phyloP scores from a whole-genome alignment of 495 filamentous ascomycete genomes.

The Xylaria palmicola region DNA sequence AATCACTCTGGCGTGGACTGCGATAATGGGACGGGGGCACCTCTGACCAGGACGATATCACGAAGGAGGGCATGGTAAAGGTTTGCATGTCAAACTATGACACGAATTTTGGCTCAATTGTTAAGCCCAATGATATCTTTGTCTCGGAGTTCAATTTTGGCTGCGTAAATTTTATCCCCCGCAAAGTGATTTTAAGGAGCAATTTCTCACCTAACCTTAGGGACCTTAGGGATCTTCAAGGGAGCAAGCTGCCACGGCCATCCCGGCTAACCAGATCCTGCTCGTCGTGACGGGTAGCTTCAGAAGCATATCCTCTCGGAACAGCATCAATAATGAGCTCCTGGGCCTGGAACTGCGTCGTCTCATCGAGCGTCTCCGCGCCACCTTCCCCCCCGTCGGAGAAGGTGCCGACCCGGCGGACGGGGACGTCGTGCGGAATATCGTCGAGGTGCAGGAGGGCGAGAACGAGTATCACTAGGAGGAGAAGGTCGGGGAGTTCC shows the following conservation, averaged over 20 bases:
- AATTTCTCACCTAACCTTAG: no score
- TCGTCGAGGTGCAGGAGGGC: background rate
- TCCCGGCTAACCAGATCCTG: constrained; percentile 80
- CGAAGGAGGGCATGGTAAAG: constrained; percentile 73
- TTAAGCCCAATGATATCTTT: constrained; percentile 70
- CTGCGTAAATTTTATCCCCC: no score
- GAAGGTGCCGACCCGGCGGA: constrained; percentile 71
- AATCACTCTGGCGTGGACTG: constrained; percentile 49
- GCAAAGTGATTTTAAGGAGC: no score
- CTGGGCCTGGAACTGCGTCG: constrained; percentile 80
- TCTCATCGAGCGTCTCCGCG: constrained; percentile 67
- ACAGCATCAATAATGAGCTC: constrained; percentile 89
- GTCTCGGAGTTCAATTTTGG: constrained; percentile 92
- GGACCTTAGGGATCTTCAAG: constrained; percentile 73
- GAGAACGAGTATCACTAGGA: background rate
- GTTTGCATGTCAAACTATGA: constrained; percentile 97
- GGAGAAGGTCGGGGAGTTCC: background rate
- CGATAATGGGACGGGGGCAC: constrained; percentile 36
- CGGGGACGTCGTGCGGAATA: constrained; percentile 46
- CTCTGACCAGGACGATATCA: constrained; percentile 72
- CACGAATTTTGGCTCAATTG: constrained; percentile 57
- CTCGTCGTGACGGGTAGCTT: constrained; percentile 85
- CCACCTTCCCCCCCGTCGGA: constrained; percentile 52
- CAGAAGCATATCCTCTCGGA: constrained; percentile 83
- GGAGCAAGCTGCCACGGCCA: constrained; percentile 87